Base-by-base conservation (phyloP, 1,284 basidiomycete species). In the Melanopsichium pennsylvanicum region DNA sequence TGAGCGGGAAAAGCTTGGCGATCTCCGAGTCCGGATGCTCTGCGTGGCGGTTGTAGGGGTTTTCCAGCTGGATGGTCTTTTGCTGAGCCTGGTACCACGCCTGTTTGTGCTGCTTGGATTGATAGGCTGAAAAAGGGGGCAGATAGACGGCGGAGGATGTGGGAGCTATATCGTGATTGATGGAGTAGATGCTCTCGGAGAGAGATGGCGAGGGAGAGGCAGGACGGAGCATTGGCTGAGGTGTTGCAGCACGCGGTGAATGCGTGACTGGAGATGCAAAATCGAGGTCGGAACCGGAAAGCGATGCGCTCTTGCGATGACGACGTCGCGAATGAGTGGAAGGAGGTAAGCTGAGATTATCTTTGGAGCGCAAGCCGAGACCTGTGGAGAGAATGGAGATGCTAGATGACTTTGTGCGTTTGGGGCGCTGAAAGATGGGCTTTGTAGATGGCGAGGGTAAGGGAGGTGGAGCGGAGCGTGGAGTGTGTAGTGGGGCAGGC, bases 31-130 rank as follows among this genome's bases (percentile, higher is more conserved):
- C 36, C 6, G 37, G 9, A 18, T 52, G 23, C 5, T 37, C 27
- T 11, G n/a, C 16, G 11, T 33, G 40, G 11, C 61, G 44, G 12
- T 68, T 56, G 36, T 45, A 15, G 1, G 51, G 46, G 10, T 55
- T 54, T 11, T 60, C 56, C 29, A 70, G 60, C 33, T 64, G 36
- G 37, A 70, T 57, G 15, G 67, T 70, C 40, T 64, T 64, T 42
- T 70, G 67, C 31, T 70, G 67, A 0, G 67, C 67, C 41, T 70
- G 67, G 29, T 64, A 70, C 67, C 67, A 70, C 5, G 67, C 67
- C 45, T 70, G 67, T 35, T 59, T 70, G 37, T 57, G 59, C 51
- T 59, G 56, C 21, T 51, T 63, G 23, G 60, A 56, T 26, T 43
- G 33, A 21, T 35, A 39, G 6, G 41, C 31, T 4, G 45, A 6